Conservation (phyloP, 805 yeast genomes). For the Schwanniomyces pseudopolymorphus region DNA sequence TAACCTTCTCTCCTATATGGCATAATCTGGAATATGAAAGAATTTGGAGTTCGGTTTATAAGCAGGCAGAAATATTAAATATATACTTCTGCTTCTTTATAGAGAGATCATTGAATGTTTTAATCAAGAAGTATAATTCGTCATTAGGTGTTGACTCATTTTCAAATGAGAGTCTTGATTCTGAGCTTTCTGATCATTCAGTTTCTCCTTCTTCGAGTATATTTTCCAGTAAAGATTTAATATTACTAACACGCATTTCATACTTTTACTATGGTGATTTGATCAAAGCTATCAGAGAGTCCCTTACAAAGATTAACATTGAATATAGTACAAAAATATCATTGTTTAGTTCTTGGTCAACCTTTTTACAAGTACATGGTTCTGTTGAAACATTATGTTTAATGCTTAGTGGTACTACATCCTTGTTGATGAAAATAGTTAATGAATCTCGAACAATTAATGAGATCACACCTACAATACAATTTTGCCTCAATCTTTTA, state of each 20-base stretch:
- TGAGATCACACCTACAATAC: constrained; percentile 20
- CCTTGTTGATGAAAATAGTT: constrained; percentile 25
- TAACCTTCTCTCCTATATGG: constrained; percentile 25
- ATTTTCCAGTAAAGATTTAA: constrained; percentile 20
- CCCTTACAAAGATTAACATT: constrained; percentile 26
- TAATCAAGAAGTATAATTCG: constrained; percentile 15
- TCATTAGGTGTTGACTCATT: constrained; percentile 3
- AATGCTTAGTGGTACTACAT: constrained; percentile 34
- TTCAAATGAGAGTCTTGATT: constrained; percentile 1
- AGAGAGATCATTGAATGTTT: constrained; percentile 35
- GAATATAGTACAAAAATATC: constrained; percentile 40
- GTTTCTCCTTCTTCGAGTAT: background rate
- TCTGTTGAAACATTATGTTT: constrained; percentile 31
- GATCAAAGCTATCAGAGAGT: constrained; percentile 32
- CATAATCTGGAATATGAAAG: constrained; percentile 13
- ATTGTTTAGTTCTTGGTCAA: constrained; percentile 35
- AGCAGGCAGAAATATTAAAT: constrained; percentile 25
- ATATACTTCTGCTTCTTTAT: constrained; percentile 36
- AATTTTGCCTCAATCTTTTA: constrained; percentile 17
- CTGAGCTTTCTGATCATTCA: background rate
- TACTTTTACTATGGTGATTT: constrained; percentile 35
- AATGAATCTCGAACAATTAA: constrained; percentile 15
- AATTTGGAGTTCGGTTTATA: constrained; percentile 33
- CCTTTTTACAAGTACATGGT: constrained; percentile 31
- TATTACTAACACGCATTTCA: constrained; percentile 28